Percentiles rank a stretch among this genome's conserved stretches.
These are phyloP conservation scores for Kwoniella heveanensis DNA, from an alignment of 768 basidiomycete genomes.

Conservation along the genomic window DNA sequence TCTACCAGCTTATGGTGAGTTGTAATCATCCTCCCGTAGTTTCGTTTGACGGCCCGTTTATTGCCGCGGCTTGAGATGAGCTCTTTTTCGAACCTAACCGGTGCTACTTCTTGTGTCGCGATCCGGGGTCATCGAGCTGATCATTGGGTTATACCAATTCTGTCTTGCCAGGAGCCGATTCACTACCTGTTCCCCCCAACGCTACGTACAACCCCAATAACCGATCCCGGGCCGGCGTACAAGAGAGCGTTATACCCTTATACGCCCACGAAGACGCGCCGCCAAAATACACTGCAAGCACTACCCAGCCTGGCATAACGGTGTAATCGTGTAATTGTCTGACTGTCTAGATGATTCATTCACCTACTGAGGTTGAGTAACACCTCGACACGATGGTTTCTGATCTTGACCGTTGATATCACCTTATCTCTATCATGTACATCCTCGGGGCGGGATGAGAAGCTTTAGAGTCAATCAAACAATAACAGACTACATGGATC, in stretches of 20 bases:
- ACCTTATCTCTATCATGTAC: too few species aligned
- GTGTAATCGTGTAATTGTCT: too few species aligned
- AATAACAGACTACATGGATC: too few species aligned
- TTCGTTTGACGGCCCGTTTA: not conserved
- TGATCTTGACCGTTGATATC: too few species aligned
- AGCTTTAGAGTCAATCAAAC: too few species aligned
- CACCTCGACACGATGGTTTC: too few species aligned
- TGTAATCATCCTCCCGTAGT: not conserved
- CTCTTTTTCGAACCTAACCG: too few species aligned
- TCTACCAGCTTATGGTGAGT: slow-evolving; percentile 26
- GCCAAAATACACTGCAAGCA: slow-evolving; percentile 8
- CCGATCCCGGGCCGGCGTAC: not conserved
- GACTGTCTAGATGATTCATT: too few species aligned
- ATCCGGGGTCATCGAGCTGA: not conserved
- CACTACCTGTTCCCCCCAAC: slow-evolving; percentile 12
- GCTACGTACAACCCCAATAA: slow-evolving; percentile 12
- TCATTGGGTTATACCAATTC: not conserved
- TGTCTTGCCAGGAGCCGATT: slow-evolving; percentile 5
- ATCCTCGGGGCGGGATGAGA: too few species aligned
- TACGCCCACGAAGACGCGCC: slow-evolving; percentile 4
- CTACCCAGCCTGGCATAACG: not conserved
- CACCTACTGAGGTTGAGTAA: too few species aligned
- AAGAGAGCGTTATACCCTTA: not conserved
- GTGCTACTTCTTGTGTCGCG: too few species aligned
- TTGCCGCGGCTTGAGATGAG: not conserved